Evolutionary conservation across 495 filamentous ascomycete genomes (phyloP).

Genomic region (Patellaria atrata): DNA sequence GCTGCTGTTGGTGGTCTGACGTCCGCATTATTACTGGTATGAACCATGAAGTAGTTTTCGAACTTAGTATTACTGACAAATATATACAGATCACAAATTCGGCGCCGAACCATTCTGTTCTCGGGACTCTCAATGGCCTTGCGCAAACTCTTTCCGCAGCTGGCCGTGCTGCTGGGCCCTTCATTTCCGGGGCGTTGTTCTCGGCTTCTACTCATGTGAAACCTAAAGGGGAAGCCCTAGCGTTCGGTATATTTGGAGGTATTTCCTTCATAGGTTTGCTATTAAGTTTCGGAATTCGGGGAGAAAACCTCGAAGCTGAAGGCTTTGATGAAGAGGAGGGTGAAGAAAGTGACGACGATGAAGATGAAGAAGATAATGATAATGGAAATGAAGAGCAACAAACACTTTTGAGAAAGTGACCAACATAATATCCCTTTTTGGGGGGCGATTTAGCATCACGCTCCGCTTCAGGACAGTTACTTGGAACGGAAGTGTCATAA

Average conservation of each 20-base stretch:
- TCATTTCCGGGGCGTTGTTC: conserved; percentile 75
- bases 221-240: conserved; percentile 69
- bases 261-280: conserved; percentile 63
- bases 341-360: conserved; percentile 38
- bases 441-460: neutral
- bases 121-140: conserved; percentile 84
- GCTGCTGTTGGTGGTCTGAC: conserved; percentile 80
- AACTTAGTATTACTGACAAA: conserved; percentile 7
- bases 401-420: conserved; percentile 7
- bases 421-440: neutral
- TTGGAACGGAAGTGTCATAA: too few species aligned
- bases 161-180: conserved; percentile 76
- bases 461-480: too few species aligned
- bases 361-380: conserved; percentile 29
- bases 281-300: conserved; percentile 57
- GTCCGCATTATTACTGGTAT: conserved; percentile 70
- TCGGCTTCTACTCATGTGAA: conserved; percentile 51
- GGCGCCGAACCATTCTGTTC: conserved; percentile 66
- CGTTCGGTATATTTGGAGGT: conserved; percentile 72
- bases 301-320: conserved; percentile 43
- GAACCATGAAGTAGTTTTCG: neutral
- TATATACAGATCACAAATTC: conserved; percentile 71
- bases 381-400: conserved; percentile 5
- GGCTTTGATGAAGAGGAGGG: conserved; percentile 45
- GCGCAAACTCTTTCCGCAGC: conserved; percentile 89